phyloP scores from a whole-genome alignment of 2,329 filamentous ascomycete species.

The Arachnopeziza araneosa region DNA sequence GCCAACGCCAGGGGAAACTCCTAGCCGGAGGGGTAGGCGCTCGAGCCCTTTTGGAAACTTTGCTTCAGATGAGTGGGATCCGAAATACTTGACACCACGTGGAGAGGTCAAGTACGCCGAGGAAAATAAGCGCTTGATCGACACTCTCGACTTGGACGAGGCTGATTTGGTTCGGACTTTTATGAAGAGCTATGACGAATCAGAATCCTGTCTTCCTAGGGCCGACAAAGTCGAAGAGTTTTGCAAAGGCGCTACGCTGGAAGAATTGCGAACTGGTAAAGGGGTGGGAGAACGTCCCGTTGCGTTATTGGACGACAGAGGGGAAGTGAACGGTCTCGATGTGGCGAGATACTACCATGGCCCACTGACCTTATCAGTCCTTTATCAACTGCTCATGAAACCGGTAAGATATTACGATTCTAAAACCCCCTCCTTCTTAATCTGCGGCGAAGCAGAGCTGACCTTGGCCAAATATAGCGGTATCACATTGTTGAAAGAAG shows the following conservation, averaged over 20 bases:
- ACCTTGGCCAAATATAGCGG: background rate
- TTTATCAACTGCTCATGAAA: background rate
- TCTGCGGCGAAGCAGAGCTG: background rate
- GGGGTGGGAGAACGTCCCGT: background rate
- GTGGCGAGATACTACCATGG: background rate
- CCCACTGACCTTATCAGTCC: background rate
- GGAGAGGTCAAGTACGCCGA: background rate
- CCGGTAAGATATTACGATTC: background rate
- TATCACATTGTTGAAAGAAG: background rate
- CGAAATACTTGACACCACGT: background rate
- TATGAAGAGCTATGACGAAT: background rate
- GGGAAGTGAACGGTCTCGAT: background rate
- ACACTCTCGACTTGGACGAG: background rate
- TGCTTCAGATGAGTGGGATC: background rate
- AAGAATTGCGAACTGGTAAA: background rate
- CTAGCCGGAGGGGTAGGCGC: too few relatives aligned
- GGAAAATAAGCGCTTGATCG: background rate
- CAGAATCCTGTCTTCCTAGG: background rate
- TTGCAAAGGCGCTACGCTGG: background rate
- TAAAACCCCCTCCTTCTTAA: background rate
- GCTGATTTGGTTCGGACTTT: background rate
- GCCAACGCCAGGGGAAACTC: background rate
- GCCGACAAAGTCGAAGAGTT: conserved; percentile 1
- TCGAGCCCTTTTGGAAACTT: background rate
- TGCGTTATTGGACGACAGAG: background rate